Percentiles rank a stretch among this genome's conserved stretches.
Conservation (phyloP, 2,329 filamentous ascomycete species). For the Hymenoscyphus albidus region DNA sequence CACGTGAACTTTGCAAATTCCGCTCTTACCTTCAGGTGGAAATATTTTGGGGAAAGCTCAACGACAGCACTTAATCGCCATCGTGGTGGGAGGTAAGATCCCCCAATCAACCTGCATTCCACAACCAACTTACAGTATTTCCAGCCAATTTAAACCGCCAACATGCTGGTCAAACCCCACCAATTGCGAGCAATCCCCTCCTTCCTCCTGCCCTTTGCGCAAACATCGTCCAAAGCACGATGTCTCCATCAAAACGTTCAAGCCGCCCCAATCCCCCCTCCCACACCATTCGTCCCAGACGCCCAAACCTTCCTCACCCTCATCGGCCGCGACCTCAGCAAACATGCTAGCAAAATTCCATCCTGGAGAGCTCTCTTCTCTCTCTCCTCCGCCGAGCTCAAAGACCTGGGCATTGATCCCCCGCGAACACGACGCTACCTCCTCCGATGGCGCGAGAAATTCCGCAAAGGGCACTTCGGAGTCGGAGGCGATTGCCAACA, state of each 20-base stretch:
- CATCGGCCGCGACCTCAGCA: conserved; percentile 81
- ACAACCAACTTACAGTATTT: conserved; percentile 6
- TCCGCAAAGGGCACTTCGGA: conserved; percentile 71
- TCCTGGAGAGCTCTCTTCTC: conserved; percentile 90
- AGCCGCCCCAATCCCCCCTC: conserved; percentile 53
- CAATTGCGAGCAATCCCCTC: conserved; percentile 31
- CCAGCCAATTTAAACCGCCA: conserved; percentile 14
- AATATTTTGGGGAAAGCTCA: conserved; percentile 2
- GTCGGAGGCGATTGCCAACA: conserved; percentile 77
- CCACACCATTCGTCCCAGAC: conserved; percentile 84
- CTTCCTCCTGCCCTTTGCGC: conserved; percentile 32
- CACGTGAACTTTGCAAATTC: too few relatives aligned
- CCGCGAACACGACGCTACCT: conserved; percentile 79
- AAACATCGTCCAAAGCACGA: conserved; percentile 34
- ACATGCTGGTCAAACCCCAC: conserved; percentile 31
- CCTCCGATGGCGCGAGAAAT: conserved; percentile 82
- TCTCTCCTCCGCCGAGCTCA: conserved; percentile 71
- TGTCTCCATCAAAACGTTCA: conserved; percentile 39
- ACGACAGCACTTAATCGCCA: conserved; percentile 13
- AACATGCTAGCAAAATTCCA: conserved; percentile 81
- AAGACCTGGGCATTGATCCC: conserved; percentile 81
- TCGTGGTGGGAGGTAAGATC: neutral
- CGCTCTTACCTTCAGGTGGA: too few relatives aligned
- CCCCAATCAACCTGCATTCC: neutral
- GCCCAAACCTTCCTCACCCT: conserved; percentile 80